These are phyloP conservation scores for Colletotrichum orbiculare DNA, from an alignment of 2,329 filamentous ascomycete genomes.

Conservation along the genomic window DNA sequence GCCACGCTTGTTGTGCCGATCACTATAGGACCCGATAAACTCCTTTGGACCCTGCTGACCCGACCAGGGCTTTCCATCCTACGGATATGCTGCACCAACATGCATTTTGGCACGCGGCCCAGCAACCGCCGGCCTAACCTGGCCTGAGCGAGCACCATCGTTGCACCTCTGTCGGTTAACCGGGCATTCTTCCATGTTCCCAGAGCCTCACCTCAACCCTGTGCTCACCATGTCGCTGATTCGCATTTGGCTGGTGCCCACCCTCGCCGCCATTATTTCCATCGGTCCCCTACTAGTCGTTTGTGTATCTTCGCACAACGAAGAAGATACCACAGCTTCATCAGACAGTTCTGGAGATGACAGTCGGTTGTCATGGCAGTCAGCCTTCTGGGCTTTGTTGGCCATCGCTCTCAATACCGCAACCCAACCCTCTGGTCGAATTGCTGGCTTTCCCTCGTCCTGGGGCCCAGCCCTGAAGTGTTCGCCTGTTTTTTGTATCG, in stretches of 20 bases:
- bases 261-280: neutral
- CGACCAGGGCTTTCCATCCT: slow-evolving; percentile 1
- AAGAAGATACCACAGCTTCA: too few relatives aligned
- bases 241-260: neutral
- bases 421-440: slow-evolving; percentile 8
- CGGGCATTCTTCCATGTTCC: too few relatives aligned
- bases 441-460: slow-evolving; percentile 4
- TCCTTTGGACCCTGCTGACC: slow-evolving; percentile 24
- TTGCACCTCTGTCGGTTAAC: too few relatives aligned
- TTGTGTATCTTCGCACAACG: too few relatives aligned
- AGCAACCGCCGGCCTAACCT: neutral
- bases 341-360: neutral
- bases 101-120: neutral
- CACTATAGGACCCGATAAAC: slow-evolving; percentile 13
- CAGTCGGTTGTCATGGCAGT: slow-evolving; percentile 11
- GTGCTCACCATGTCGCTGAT: slow-evolving; percentile 12
- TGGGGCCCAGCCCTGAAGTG: slow-evolving; percentile 8
- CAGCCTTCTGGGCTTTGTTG: slow-evolving; percentile 8
- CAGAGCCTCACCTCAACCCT: slow-evolving; percentile 14
- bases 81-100: slow-evolving; percentile 11
- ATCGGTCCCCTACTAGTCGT: too few relatives aligned
- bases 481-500: slow-evolving; percentile 10
- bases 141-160: neutral
- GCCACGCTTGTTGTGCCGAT: slow-evolving; percentile 11
- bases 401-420: slow-evolving; percentile 10